Percentiles rank a stretch among this genome's conserved stretches.
phyloP scores from a whole-genome alignment of 768 basidiomycete genomes.

The Lyophyllum shimeji region DNA sequence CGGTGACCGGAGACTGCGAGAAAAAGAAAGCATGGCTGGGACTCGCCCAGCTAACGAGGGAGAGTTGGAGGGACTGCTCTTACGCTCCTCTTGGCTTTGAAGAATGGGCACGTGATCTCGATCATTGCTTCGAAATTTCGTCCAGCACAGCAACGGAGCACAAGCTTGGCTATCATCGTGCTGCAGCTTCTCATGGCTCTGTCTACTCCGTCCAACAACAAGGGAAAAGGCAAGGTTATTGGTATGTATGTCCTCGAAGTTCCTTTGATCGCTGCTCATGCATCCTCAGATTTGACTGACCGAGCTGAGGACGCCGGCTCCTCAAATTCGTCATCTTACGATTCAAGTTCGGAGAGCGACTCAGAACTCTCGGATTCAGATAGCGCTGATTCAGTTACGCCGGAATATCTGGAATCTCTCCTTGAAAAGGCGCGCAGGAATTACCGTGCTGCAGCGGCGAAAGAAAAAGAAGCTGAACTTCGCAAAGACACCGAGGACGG shows the following conservation, averaged over 20 bases:
- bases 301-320: not conserved
- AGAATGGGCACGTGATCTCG: constrained; percentile 12
- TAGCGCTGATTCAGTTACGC: constrained; percentile 47
- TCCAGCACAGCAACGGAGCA: no score
- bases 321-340: constrained; percentile 23
- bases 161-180: no score
- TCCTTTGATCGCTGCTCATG: not conserved
- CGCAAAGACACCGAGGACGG: constrained; percentile 21
- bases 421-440: constrained; percentile 61
- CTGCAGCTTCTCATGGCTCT: constrained; percentile 15
- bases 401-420: constrained; percentile 61
- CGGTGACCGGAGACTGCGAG: constrained; percentile 7
- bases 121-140: constrained; percentile 7
- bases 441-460: constrained; percentile 35
- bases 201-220: constrained; percentile 19
- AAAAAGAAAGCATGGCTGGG: constrained; percentile 12
- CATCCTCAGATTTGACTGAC: constrained; percentile 1
- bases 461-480: constrained; percentile 7
- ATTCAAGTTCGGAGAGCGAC: constrained; percentile 35
- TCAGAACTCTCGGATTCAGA: constrained; percentile 39
- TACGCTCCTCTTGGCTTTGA: no score
- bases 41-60: not conserved
- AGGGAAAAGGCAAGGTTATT: constrained; percentile 51
- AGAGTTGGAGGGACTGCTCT: not conserved
- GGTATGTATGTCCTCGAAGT: constrained; percentile 20